Evolutionary conservation across 75 land plant species (phyloP).

Genomic region (Azolla pinnata): DNA sequence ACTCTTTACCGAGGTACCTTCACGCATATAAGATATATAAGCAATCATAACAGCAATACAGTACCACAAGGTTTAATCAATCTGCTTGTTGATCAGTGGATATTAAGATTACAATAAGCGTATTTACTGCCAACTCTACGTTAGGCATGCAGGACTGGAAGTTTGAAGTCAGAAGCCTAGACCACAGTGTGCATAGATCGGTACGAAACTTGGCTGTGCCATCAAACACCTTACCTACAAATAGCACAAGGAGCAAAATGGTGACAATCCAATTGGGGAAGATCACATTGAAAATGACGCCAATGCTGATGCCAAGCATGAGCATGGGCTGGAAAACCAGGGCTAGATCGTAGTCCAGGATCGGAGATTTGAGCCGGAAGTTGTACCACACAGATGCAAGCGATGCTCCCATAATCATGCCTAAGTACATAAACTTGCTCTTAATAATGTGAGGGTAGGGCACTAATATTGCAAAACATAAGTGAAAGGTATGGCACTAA

Average conservation of each 20-base stretch:
- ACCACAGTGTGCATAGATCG: neutral
- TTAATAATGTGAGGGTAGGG: neutral
- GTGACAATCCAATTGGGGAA: slow-evolving; percentile 75
- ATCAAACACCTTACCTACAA: slow-evolving; percentile 23
- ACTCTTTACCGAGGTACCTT: slow-evolving; percentile 47
- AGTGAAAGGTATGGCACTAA: too few species aligned
- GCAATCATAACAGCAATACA: neutral
- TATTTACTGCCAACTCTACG: too few species aligned
- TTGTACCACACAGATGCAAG: slow-evolving; percentile 51
- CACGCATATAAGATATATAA: neutral
- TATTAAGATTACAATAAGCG: too few species aligned
- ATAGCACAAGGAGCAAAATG: slow-evolving; percentile 43
- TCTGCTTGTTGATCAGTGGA: too few species aligned
- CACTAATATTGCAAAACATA: neutral
- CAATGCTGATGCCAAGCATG: slow-evolving; percentile 75
- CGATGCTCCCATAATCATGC: slow-evolving; percentile 63
- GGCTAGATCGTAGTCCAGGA: slow-evolving; percentile 67
- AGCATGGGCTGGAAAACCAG: slow-evolving; percentile 67
- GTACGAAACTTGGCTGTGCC: neutral
- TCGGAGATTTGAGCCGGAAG: slow-evolving; percentile 44
- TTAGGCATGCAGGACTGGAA: too few species aligned
- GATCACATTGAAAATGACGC: slow-evolving; percentile 63
- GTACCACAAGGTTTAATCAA: neutral
- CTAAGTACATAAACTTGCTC: slow-evolving; percentile 9
- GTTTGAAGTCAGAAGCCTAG: neutral